Conservation (phyloP, 192 early-diverging fungal genomes). For the Coemansia sp. region DNA sequence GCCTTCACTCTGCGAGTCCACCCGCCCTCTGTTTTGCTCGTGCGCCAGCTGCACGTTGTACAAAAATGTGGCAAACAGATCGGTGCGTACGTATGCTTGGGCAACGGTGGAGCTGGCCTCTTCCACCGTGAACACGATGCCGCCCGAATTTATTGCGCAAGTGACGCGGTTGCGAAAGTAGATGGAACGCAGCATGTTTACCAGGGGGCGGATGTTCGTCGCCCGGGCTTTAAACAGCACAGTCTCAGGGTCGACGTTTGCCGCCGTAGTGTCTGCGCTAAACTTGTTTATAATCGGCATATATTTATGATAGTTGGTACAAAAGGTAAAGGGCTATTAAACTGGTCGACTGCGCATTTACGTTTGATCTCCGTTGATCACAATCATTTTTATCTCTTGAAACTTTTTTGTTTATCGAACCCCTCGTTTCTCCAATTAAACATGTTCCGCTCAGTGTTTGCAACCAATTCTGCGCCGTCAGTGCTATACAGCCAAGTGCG, state of each 20-base stretch:
- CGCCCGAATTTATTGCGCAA: conserved; percentile 39
- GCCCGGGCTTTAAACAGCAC: conserved; percentile 39
- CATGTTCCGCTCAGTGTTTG: conserved; percentile 35
- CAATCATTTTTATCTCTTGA: not conserved
- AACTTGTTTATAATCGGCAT: conserved; percentile 8
- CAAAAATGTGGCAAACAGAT: conserved; percentile 34
- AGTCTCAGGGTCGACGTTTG: conserved; percentile 4
- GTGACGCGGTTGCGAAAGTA: conserved; percentile 33
- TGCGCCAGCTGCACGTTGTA: conserved; percentile 25
- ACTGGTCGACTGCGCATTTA: conserved; percentile 1
- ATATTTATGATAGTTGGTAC: not conserved
- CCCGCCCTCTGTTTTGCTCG: conserved; percentile 10
- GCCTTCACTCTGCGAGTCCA: conserved; percentile 7
- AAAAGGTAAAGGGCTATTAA: not conserved
- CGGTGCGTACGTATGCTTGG: conserved; percentile 41
- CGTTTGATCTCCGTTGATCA: not conserved
- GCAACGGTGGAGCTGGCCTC: conserved; percentile 50
- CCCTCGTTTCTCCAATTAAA: not conserved
- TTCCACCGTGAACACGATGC: conserved; percentile 45
- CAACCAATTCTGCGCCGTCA: conserved; percentile 2
- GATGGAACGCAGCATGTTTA: conserved; percentile 57
- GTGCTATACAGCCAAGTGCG: conserved; percentile 59
- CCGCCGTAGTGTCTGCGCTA: not conserved
- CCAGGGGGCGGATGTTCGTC: conserved; percentile 55
- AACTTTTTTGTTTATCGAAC: not conserved